Evolutionary conservation across 1,284 basidiomycete species (phyloP).

Genomic region (Malassezia slooffiae): DNA sequence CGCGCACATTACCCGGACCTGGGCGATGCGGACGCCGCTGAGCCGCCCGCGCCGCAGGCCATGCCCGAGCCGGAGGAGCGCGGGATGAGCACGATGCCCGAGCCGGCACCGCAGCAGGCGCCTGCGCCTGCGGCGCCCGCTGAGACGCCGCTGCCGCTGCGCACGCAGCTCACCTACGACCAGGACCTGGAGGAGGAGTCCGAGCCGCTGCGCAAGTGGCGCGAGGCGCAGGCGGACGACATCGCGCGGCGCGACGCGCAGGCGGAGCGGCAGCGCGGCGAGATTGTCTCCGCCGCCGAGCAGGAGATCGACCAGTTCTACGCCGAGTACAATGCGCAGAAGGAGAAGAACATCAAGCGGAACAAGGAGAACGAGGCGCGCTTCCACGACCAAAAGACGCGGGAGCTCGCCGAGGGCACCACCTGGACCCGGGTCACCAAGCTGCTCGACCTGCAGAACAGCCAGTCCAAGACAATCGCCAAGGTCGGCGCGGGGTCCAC

Average conservation of each 20-base stretch:
- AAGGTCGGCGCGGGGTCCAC: constrained; percentile 75
- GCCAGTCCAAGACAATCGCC: constrained; percentile 84
- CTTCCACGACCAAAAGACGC: constrained; percentile 63
- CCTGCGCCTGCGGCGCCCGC: neutral
- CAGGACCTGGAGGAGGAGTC: constrained; percentile 31
- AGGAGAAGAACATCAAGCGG: constrained; percentile 80
- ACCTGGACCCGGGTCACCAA: constrained; percentile 91
- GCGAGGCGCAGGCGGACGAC: constrained; percentile 71
- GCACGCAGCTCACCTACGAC: constrained; percentile 13
- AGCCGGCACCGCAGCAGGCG: neutral
- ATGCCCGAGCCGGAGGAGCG: neutral
- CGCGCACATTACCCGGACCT: constrained; percentile 5
- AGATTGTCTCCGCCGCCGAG: constrained; percentile 79
- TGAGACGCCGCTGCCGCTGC: neutral
- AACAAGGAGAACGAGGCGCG: constrained; percentile 90
- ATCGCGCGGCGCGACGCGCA: constrained; percentile 70
- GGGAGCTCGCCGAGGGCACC: constrained; percentile 74
- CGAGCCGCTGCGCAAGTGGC: constrained; percentile 56
- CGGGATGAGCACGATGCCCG: neutral
- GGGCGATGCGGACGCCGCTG: neutral
- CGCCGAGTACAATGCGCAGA: constrained; percentile 79
- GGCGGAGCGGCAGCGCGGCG: constrained; percentile 67
- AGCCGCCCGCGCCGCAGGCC: neutral
- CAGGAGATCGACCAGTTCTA: constrained; percentile 91
- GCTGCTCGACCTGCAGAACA: constrained; percentile 79